Percentiles rank a stretch among this genome's conserved stretches.
Conservation (phyloP, 805 yeast species). For the Ogataea pilisensis region DNA sequence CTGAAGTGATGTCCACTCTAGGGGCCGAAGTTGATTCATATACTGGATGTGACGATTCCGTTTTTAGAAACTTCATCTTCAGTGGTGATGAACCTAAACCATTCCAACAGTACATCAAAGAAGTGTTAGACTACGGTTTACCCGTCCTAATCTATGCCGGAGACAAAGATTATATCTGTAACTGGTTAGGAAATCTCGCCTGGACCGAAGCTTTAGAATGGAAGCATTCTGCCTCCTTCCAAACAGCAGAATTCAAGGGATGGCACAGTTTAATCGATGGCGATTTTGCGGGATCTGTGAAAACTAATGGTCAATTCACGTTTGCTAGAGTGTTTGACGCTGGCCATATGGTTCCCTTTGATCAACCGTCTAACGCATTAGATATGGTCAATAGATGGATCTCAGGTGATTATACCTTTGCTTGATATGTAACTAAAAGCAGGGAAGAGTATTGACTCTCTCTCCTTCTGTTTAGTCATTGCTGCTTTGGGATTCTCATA, state of each 20-base stretch:
- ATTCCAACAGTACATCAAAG: slow-evolving; percentile 70
- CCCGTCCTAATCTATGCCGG: slow-evolving; percentile 93
- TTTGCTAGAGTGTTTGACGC: slow-evolving; percentile 84
- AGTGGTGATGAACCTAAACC: slow-evolving; percentile 94
- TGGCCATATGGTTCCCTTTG: slow-evolving; percentile 95
- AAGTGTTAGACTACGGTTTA: slow-evolving; percentile 62
- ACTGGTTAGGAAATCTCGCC: slow-evolving; percentile 91
- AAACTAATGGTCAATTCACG: slow-evolving; percentile 59
- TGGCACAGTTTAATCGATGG: slow-evolving; percentile 30
- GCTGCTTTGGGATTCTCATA: too few relatives aligned
- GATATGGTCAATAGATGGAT: slow-evolving; percentile 88
- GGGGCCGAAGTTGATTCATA: slow-evolving; percentile 87
- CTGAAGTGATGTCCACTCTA: slow-evolving; percentile 70
- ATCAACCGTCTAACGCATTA: slow-evolving; percentile 74
- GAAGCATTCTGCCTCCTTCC: slow-evolving; percentile 16
- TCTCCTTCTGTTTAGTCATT: too few relatives aligned
- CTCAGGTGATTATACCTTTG: slow-evolving; percentile 50
- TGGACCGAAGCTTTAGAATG: slow-evolving; percentile 72
- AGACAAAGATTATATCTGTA: slow-evolving; percentile 93
- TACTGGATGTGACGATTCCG: slow-evolving; percentile 71
- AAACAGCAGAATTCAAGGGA: slow-evolving; percentile 13
- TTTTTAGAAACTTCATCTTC: slow-evolving; percentile 74
- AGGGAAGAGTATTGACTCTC: too few relatives aligned
- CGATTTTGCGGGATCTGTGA: slow-evolving; percentile 34
- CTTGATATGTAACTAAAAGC: too few relatives aligned